These are phyloP conservation scores for Suillus americanus DNA, from an alignment of 768 basidiomycete species.

Conservation along the genomic window DNA sequence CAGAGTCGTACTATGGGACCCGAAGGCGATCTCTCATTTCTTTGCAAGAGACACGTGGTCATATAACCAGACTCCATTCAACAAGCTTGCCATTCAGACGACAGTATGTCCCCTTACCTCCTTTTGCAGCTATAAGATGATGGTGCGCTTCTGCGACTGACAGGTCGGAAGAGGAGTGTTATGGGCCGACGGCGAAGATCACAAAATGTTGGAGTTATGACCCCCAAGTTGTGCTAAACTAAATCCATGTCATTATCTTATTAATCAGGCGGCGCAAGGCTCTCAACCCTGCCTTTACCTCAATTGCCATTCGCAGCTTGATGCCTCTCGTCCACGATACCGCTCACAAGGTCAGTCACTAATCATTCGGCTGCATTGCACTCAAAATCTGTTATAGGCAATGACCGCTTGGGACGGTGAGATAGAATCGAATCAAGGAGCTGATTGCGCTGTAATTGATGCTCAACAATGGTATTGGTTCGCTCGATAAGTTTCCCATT, in stretches of 20 bases:
- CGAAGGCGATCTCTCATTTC: constrained; percentile 48
- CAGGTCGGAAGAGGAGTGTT: constrained; percentile 28
- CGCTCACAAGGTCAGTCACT: constrained; percentile 43
- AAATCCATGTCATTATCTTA: not conserved
- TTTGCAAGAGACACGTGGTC: constrained; percentile 47
- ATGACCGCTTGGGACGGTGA: not conserved
- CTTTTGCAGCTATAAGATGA: not conserved
- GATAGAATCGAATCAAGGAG: not conserved
- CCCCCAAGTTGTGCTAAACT: not conserved
- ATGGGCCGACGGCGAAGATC: constrained; percentile 28
- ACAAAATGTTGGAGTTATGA: constrained; percentile 4
- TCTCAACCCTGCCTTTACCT: constrained; percentile 52
- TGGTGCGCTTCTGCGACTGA: not conserved
- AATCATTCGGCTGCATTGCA: not conserved
- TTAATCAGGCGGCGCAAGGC: constrained; percentile 46
- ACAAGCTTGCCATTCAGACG: constrained; percentile 37
- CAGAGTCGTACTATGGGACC: constrained; percentile 39
- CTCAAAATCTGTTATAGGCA: not conserved
- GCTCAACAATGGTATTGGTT: not conserved
- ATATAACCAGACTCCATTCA: constrained; percentile 40
- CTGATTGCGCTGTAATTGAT: not conserved
- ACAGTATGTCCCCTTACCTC: constrained; percentile 29
- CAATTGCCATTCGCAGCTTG: constrained; percentile 46
- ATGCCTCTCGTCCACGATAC: constrained; percentile 50
- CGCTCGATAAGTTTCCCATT: not conserved